phyloP scores from a whole-genome alignment of 768 basidiomycete genomes.

The Leccinum sublutescens region DNA sequence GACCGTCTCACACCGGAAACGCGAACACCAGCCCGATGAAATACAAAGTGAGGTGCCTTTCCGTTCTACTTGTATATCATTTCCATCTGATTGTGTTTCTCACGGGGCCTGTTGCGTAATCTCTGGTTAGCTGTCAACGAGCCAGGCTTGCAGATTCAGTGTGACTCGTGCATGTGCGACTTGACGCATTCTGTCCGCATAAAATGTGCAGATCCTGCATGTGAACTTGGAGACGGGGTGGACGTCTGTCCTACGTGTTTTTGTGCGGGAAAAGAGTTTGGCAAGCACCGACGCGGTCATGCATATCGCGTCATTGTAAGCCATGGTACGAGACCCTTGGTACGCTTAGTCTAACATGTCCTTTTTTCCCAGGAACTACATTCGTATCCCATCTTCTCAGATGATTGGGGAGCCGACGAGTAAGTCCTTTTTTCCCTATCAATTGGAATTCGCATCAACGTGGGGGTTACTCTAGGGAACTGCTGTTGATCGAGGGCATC shows the following conservation, averaged over 20 bases:
- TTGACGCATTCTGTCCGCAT: slow-evolving; percentile 96
- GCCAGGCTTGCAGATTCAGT: slow-evolving; percentile 79
- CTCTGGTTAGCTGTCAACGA: slow-evolving; percentile 63
- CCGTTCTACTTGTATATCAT: background rate
- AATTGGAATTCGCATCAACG: slow-evolving; percentile 2
- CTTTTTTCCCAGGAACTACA: slow-evolving; percentile 72
- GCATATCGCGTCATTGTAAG: slow-evolving; percentile 88
- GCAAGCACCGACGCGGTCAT: slow-evolving; percentile 80
- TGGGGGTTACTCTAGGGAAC: slow-evolving; percentile 54
- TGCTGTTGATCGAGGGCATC: slow-evolving; percentile 86
- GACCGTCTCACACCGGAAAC: slow-evolving; percentile 69
- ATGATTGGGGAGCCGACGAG: slow-evolving; percentile 99
- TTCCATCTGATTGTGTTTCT: slow-evolving; percentile 21
- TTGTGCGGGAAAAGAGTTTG: slow-evolving; percentile 87
- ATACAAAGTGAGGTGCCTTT: slow-evolving; percentile 49
- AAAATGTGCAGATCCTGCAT: slow-evolving; percentile 85
- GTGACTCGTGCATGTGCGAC: slow-evolving; percentile 82
- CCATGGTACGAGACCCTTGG: background rate
- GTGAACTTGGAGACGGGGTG: slow-evolving; percentile 74
- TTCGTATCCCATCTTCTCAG: slow-evolving; percentile 92
- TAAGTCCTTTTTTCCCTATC: slow-evolving; percentile 37
- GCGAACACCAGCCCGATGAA: slow-evolving; percentile 62
- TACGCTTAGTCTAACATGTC: background rate
- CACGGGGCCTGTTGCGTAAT: slow-evolving; percentile 30
- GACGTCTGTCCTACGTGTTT: slow-evolving; percentile 95